These are phyloP conservation scores for Asterionellopsis glacialis DNA, from an alignment of 108 stramenopile species.

Conservation along the genomic window DNA sequence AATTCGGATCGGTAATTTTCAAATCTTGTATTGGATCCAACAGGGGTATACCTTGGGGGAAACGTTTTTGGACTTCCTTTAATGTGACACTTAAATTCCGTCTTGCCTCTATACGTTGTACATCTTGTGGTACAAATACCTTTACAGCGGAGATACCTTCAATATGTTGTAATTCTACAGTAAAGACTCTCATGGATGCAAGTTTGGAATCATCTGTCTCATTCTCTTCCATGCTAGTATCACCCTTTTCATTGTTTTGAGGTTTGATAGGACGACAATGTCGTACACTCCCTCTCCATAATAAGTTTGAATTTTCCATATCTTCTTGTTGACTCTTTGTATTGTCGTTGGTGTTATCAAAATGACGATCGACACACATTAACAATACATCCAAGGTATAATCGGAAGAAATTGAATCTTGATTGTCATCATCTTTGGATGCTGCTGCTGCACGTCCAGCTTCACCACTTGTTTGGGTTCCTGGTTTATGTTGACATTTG, in stretches of 20 bases:
- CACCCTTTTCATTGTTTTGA: background rate
- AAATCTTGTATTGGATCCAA: slow-evolving; percentile 92
- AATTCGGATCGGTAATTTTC: slow-evolving; percentile 62
- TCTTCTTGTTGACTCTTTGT: slow-evolving; percentile 52
- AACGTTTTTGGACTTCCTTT: slow-evolving; percentile 77
- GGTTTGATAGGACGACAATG: slow-evolving; percentile 55
- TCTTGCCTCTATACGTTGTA: slow-evolving; percentile 51
- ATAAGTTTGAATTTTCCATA: slow-evolving; percentile 49
- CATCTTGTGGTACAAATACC: slow-evolving; percentile 58
- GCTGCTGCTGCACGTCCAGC: too few relatives aligned
- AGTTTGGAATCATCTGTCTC: slow-evolving; percentile 45
- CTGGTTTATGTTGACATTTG: slow-evolving; percentile 59
- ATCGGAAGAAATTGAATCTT: slow-evolving; percentile 38
- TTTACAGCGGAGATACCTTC: slow-evolving; percentile 82
- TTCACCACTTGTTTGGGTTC: slow-evolving; percentile 59
- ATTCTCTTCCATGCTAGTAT: too few relatives aligned
- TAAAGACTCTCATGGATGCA: slow-evolving; percentile 69
- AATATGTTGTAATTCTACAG: slow-evolving; percentile 69
- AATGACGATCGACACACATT: slow-evolving; percentile 70
- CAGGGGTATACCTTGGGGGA: slow-evolving; percentile 79
- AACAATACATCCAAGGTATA: slow-evolving; percentile 82
- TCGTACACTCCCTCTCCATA: slow-evolving; percentile 64
- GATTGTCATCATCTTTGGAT: too few relatives aligned
- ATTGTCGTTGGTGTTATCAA: slow-evolving; percentile 40
- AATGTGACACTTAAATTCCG: slow-evolving; percentile 57